phyloP scores from a whole-genome alignment of 139 green algal species.

The Picochlorum sp. region DNA sequence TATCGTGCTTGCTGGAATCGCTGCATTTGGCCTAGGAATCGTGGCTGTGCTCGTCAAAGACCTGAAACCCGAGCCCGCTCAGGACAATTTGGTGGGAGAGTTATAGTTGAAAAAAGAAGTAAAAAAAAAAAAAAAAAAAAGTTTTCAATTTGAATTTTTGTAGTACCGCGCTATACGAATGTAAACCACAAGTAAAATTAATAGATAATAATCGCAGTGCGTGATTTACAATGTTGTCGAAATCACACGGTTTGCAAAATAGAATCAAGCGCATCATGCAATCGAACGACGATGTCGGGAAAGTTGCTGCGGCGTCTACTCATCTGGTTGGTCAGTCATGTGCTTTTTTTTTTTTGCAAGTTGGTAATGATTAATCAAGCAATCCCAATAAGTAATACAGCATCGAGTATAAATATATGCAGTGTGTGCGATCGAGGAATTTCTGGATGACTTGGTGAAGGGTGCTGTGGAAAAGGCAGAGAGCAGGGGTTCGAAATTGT shows the following conservation, averaged over 20 bases:
- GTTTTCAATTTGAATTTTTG: too few species aligned
- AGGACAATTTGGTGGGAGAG: neutral
- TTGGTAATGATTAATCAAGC: neutral
- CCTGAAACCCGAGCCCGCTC: neutral
- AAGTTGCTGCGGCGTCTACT: constrained; percentile 79
- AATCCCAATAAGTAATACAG: neutral
- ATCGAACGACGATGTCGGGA: constrained; percentile 89
- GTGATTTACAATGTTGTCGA: neutral
- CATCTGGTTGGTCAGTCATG: constrained; percentile 66
- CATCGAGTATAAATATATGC: neutral
- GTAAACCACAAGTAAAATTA: too few species aligned
- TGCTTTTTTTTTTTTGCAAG: neutral
- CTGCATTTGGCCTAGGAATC: neutral
- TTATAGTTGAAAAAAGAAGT: neutral
- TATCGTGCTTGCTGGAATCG: neutral
- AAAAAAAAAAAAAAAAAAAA: too few species aligned
- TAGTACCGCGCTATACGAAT: too few species aligned
- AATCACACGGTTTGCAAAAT: neutral
- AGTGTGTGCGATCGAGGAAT: constrained; percentile 79
- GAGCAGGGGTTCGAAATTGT: constrained; percentile 49
- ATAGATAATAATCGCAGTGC: too few species aligned
- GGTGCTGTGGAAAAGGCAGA: constrained; percentile 43
- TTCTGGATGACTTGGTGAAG: constrained; percentile 61
- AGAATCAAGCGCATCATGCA: constrained; percentile 93
- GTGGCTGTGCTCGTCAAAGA: neutral